Evolutionary conservation across 148 eudicot species (phyloP).

Genomic region (Camellia japonica): DNA sequence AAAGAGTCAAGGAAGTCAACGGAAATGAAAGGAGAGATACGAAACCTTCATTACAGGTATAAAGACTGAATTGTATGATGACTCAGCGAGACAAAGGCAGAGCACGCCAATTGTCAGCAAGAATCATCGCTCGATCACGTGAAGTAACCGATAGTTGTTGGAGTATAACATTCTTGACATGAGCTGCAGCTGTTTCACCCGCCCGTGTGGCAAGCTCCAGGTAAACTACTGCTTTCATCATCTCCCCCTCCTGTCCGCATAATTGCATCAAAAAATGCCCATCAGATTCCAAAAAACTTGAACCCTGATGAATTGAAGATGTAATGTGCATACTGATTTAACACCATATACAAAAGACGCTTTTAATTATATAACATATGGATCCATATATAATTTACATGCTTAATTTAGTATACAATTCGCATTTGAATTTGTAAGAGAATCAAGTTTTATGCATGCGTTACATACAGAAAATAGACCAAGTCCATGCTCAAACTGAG

Average conservation of each 20-base stretch:
- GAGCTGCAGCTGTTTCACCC: slow-evolving; percentile 72
- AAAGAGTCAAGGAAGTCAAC: not conserved
- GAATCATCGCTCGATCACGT: slow-evolving; percentile 51
- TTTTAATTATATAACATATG: not conserved
- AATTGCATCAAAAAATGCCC: not conserved
- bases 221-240: slow-evolving; percentile 76
- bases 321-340: not conserved
- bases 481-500: slow-evolving; percentile 80
- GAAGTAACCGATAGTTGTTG: slow-evolving; percentile 58
- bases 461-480: slow-evolving; percentile 66
- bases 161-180: slow-evolving; percentile 59
- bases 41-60: not conserved
- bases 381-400: not conserved
- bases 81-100: slow-evolving; percentile 60
- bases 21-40: not conserved
- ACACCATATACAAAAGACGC: not conserved
- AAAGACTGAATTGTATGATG: not conserved
- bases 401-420: not conserved
- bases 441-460: not conserved
- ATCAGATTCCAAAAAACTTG: not conserved
- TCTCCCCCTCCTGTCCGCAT: slow-evolving; percentile 74
- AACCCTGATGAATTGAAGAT: not conserved
- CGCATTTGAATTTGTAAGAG: not conserved
- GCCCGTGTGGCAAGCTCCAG: slow-evolving; percentile 83
- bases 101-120: slow-evolving; percentile 74